A percentile compares a stretch with the other conserved stretches of the same genome.
phyloP scores from a whole-genome alignment of 805 yeast species.

The Teunomyces barrocoloradensis region DNA sequence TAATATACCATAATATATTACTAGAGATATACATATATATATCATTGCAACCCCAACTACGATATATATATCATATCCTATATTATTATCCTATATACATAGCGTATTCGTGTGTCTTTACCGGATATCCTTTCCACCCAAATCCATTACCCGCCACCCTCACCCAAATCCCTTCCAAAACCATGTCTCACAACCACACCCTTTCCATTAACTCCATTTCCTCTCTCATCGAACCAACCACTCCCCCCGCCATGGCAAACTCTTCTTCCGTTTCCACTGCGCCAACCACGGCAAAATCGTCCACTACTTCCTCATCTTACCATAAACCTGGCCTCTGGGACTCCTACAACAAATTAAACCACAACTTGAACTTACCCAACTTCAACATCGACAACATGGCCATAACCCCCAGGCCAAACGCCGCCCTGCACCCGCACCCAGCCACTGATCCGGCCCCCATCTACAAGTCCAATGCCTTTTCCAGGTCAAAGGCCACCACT shows the following conservation, averaged over 20 bases:
- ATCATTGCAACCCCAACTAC: neutral
- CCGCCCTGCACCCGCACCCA: neutral
- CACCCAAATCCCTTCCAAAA: neutral
- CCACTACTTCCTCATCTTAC: constrained; percentile 1
- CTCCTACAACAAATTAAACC: constrained; percentile 22
- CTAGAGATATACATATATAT: neutral
- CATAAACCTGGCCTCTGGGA: constrained; percentile 30
- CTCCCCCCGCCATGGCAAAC: constrained; percentile 38
- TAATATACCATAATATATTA: constrained; percentile 1
- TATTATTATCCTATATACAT: constrained; percentile 2
- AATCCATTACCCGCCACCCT: neutral
- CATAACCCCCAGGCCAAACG: neutral
- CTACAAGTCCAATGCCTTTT: neutral
- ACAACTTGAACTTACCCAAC: constrained; percentile 25
- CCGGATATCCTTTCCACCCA: constrained; percentile 1
- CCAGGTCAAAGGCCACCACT: neutral
- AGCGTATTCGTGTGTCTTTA: constrained; percentile 3
- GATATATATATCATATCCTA: constrained; percentile 3
- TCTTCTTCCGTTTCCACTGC: constrained; percentile 2
- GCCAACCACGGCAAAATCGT: constrained; percentile 1
- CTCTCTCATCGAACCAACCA: constrained; percentile 50
- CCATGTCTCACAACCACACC: constrained; percentile 29
- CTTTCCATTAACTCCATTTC: constrained; percentile 42
- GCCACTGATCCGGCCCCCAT: constrained; percentile 3
- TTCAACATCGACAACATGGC: constrained; percentile 23